Conservation (phyloP, 768 basidiomycete species). For the Russula griseocarnosa region DNA sequence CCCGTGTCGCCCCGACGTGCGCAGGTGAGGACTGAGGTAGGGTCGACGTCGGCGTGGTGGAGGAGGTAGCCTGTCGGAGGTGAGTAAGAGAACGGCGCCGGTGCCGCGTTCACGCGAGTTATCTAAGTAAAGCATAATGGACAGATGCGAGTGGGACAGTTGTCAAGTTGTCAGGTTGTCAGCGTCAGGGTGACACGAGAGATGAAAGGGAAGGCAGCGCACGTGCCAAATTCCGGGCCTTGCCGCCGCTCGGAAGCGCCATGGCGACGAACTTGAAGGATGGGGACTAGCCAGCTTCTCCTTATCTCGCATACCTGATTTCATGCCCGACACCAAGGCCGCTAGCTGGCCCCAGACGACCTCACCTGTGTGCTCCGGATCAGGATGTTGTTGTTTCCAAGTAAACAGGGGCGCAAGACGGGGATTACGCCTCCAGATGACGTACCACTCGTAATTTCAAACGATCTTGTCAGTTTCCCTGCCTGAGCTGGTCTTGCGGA, state of each 20-base stretch:
- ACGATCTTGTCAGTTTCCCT: slow-evolving; percentile 8
- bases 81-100: slow-evolving; percentile 9
- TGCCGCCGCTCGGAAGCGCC: slow-evolving; percentile 25
- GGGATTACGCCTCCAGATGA: not conserved
- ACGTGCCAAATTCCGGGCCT: slow-evolving; percentile 27
- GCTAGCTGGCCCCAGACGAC: slow-evolving; percentile 26
- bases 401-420: not conserved
- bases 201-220: not conserved
- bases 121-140: slow-evolving; percentile 6
- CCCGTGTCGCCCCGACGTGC: slow-evolving; percentile 18
- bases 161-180: not conserved
- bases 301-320: slow-evolving; percentile 16
- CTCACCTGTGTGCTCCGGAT: slow-evolving; percentile 14
- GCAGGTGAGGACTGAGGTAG: slow-evolving; percentile 9
- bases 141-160: not conserved
- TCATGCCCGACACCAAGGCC: slow-evolving; percentile 25
- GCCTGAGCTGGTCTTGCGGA: slow-evolving; percentile 9
- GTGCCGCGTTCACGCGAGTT: slow-evolving; percentile 21
- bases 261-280: slow-evolving; percentile 7
- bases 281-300: not conserved
- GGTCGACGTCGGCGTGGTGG: slow-evolving; percentile 21
- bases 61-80: slow-evolving; percentile 24
- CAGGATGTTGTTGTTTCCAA: not conserved
- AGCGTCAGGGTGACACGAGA: not conserved
- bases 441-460: slow-evolving; percentile 24